phyloP scores from a whole-genome alignment of 306 rosid species.

The Hippophae tibetana region DNA sequence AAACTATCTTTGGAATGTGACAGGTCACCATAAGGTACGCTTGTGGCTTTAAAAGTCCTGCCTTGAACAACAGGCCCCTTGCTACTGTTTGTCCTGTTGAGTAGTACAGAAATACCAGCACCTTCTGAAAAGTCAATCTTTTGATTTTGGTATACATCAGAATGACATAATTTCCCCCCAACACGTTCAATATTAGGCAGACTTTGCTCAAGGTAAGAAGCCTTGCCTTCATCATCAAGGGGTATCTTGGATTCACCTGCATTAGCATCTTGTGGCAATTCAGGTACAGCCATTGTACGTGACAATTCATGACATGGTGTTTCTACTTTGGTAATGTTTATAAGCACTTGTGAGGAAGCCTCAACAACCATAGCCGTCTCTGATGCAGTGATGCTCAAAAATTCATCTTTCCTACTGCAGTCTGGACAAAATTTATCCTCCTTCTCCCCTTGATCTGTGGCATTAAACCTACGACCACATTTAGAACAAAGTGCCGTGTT shows the following conservation, averaged over 20 bases:
- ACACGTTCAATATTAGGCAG: constrained; percentile 23
- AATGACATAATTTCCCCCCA: constrained; percentile 25
- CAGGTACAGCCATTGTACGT: constrained; percentile 21
- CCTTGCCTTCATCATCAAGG: constrained; percentile 28
- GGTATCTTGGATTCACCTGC: constrained; percentile 26
- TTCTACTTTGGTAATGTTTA: constrained; percentile 26
- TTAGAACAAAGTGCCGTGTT: constrained; percentile 37
- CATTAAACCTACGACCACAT: constrained; percentile 43
- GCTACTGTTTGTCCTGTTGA: constrained; percentile 67
- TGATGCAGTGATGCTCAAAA: constrained; percentile 23
- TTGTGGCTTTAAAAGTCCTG: constrained; percentile 53
- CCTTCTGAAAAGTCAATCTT: constrained; percentile 51
- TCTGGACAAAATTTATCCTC: constrained; percentile 40
- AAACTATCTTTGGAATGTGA: constrained; percentile 52
- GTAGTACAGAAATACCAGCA: constrained; percentile 71
- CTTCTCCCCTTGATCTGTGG: constrained; percentile 26
- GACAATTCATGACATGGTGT: constrained; percentile 22
- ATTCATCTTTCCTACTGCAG: constrained; percentile 40
- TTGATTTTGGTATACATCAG: constrained; percentile 30
- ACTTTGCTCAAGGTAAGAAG: constrained; percentile 28
- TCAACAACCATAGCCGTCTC: constrained; percentile 32
- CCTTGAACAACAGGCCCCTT: constrained; percentile 64
- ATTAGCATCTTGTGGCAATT: constrained; percentile 26
- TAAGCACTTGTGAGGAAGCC: constrained; percentile 23
- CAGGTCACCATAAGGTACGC: constrained; percentile 47